Evolutionary conservation across 1,139 yeast genomes (phyloP).

Genomic region (Candida neerlandica): DNA sequence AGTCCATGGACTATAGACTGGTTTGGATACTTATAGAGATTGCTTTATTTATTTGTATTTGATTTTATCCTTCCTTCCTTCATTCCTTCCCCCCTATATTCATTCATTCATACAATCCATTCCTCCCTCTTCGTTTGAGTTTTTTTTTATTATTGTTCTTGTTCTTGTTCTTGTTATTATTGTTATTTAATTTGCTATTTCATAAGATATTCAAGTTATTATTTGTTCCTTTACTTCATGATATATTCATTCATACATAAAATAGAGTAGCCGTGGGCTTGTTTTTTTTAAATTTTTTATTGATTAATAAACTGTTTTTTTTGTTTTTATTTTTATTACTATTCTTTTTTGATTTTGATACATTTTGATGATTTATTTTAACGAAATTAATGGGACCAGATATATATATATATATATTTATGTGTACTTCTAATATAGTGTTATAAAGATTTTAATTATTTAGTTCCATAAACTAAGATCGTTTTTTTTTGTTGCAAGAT

Average conservation of each 20-base stretch:
- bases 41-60: constrained; percentile 6
- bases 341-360: neutral
- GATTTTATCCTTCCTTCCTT: neutral
- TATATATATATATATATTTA: neutral
- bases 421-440: constrained; percentile 2
- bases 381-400: constrained; percentile 1
- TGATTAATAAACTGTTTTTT: neutral
- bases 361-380: constrained; percentile 2
- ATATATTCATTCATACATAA: neutral
- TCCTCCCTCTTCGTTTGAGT: neutral
- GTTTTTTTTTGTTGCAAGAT: neutral
- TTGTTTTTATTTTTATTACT: neutral
- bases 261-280: constrained; percentile 2
- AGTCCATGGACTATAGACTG: constrained; percentile 7
- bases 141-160: no score
- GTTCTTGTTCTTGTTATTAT: neutral
- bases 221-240: neutral
- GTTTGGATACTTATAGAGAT: constrained; percentile 9
- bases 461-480: neutral
- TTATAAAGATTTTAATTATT: neutral
- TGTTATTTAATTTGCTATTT: neutral
- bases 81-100: neutral
- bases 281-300: neutral
- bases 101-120: neutral
- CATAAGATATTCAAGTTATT: neutral